Evolutionary conservation across 2,329 filamentous ascomycete genomes (phyloP), one percentile per base, ranked within the genome.

Genomic region (Aspergillus luchuensis): DNA sequence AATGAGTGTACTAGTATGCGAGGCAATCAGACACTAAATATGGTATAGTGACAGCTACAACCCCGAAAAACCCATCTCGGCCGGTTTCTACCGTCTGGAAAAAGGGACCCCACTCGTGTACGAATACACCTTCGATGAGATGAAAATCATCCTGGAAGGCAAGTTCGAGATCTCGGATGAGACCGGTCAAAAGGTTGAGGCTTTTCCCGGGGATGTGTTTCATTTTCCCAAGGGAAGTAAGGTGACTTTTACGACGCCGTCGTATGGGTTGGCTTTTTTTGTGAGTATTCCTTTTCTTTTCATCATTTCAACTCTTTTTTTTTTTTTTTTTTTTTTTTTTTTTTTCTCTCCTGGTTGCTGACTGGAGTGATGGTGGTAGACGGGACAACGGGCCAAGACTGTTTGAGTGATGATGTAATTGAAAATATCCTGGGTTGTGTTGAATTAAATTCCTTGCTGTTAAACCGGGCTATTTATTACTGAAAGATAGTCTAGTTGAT

Each of bases 81-180:
- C 80, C 7, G 88, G 88, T 21, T 84, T 91, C 71, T 90, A 89
- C 79, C 82, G 87, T 11, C 80, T 90, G 10, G 86, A 89, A 68
- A 87, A 88, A 66, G 87, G 88, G 67, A 86, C 86, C 3, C 85
- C 87, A 1, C 81, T 91, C 17, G 85, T 87, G 8, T 90, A 90
- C 78, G 85, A 82, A 33, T 90, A 90, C 76, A 86, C 81, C 43
- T 90, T 90, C 75, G 84, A 90, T 69, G 88, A 90, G 79, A 89
- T 89, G 85, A 90, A 90, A 79, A 88, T 90, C 71, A 87, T 91
- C 64, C 76, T 90, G 8, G 87, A 90, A 67, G 88, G 88, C 13
- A 81, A 84, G 66, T 89, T 87, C 69, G 83, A 86, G 63, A 89
- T 90, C 68, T 80, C 79, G 30, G 88, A 90, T 65, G 84, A 84